Percentiles rank a stretch among this genome's conserved stretches.
Evolutionary conservation across 371 early-diverging fungal species (phyloP).

Genomic region (Nosema muscidifuracis): DNA sequence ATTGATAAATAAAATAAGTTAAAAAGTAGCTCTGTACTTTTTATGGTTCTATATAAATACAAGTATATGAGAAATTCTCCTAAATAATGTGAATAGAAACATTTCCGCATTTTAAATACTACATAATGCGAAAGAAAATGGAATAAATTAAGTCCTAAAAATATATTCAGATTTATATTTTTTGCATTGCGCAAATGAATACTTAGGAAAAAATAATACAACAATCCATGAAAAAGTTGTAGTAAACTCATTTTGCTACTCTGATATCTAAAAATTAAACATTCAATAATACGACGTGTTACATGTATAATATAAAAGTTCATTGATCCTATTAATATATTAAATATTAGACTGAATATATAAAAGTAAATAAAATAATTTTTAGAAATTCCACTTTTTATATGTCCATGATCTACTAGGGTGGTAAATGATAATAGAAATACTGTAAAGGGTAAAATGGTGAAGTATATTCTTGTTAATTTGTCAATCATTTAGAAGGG

Average conservation of each 20-base stretch:
- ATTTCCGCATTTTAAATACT: slow-evolving; percentile 14
- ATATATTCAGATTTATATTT: background rate
- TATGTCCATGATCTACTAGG: slow-evolving; percentile 1
- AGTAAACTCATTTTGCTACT: slow-evolving; percentile 28
- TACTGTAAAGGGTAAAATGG: background rate
- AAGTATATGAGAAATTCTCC: slow-evolving; percentile 33
- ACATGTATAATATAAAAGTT: slow-evolving; percentile 26
- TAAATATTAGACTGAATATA: slow-evolving; percentile 9
- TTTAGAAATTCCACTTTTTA: slow-evolving; percentile 23
- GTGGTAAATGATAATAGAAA: background rate
- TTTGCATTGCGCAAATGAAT: slow-evolving; percentile 8
- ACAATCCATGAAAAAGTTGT: slow-evolving; percentile 34
- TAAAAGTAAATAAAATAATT: slow-evolving; percentile 36
- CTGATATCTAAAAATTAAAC: slow-evolving; percentile 12
- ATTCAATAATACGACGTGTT: slow-evolving; percentile 20
- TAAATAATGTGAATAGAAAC: slow-evolving; percentile 28
- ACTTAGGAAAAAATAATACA: slow-evolving; percentile 22
- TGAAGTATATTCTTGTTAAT: background rate
- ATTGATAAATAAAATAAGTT: slow-evolving; percentile 17
- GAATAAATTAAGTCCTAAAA: slow-evolving; percentile 22
- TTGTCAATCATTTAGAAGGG: background rate
- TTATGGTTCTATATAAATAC: slow-evolving; percentile 3
- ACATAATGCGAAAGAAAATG: slow-evolving; percentile 23
- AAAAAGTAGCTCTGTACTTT: slow-evolving; percentile 14
- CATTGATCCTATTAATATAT: background rate